phyloP scores from a whole-genome alignment of 441 rosid genomes.

The Aleurites moluccanus region DNA sequence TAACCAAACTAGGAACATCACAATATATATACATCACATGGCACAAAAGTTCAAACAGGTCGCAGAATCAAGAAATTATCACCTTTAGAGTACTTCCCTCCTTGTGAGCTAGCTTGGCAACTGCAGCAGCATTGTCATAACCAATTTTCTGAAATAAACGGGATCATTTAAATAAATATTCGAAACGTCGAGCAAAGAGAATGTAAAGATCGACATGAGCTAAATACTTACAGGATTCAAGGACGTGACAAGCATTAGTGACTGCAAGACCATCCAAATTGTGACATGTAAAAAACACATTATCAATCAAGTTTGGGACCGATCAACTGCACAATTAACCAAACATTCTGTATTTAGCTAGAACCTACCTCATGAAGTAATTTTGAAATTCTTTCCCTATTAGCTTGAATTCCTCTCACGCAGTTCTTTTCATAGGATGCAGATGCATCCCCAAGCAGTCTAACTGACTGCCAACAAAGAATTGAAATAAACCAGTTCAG shows the following conservation, averaged over 20 bases:
- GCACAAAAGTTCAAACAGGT: not conserved
- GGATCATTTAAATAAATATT: slow-evolving; percentile 4
- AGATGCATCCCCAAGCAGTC: slow-evolving; percentile 91
- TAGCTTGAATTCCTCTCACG: slow-evolving; percentile 86
- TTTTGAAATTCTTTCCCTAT: slow-evolving; percentile 79
- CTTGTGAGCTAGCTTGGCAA: slow-evolving; percentile 97
- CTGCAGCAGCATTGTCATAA: slow-evolving; percentile 96
- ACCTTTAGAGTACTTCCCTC: slow-evolving; percentile 93
- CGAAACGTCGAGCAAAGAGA: not conserved
- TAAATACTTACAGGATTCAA: slow-evolving; percentile 81
- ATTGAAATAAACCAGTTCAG: slow-evolving; percentile 19
- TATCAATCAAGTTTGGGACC: not conserved
- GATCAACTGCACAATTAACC: not conserved
- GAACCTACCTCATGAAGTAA: slow-evolving; percentile 79
- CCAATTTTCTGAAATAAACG: slow-evolving; percentile 75
- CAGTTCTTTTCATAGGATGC: slow-evolving; percentile 93
- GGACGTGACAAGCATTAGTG: slow-evolving; percentile 95
- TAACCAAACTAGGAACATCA: not conserved
- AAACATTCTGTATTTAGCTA: slow-evolving; percentile 10
- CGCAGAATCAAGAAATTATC: slow-evolving; percentile 20
- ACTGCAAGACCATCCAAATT: slow-evolving; percentile 50
- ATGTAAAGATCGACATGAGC: slow-evolving; percentile 12
- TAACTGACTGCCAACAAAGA: slow-evolving; percentile 53
- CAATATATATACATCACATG: too few relatives aligned
- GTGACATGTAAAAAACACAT: slow-evolving; percentile 20